Evolutionary conservation across 345 rosid species (phyloP), one percentile per base, ranked within the genome.

Genomic region (Eucalyptus sp.): DNA sequence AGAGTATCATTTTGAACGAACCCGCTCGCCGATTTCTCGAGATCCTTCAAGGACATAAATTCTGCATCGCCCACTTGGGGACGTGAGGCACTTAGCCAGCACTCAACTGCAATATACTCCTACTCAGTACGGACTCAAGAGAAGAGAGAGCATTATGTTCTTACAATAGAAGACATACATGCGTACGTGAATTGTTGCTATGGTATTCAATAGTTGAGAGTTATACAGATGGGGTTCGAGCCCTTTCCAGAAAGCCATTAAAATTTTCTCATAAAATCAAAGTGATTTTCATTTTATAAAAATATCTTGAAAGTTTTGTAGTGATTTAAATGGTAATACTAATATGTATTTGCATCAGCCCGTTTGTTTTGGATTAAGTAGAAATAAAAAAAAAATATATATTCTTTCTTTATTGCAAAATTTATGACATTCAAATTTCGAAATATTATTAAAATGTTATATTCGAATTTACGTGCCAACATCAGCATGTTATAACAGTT

Each of bases 171-270:
- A 58, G 66, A 58, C 11, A 0, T 58, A 2, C 66, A 25, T 58
- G 4, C 15, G 1, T 25, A 24, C 2, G 14, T 25, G n/a, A 25
- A 58, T 58, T 58, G 15, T 10, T 58, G 66, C 66, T 11, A 58
- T 11, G 64, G 66, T 25, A 25, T 27, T 58, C 66, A 3, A 58
- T 5, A 58, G 66, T 25, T 3, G 15, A 58, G n/a, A 58, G 29
- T 58, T 5, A 1, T 58, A 58, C 3, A 25, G 0, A 58, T 25
- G 2, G n/a, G n/a, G 4, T 25, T 25, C 13, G 4, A 58, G n/a
- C 15, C n/a, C n/a, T 5, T 58, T 3, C 7, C 0, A 58, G 29
- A 25, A 25, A 58, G 66, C n/a, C 66, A 25, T 22, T 54, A 25
- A 11, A 58, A 10, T 58, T 58, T 58, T 58, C 4, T 58, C n/a